A percentile compares a stretch with the other conserved stretches of the same genome.
Conservation (phyloP, 495 filamentous ascomycete species). For the Penicillium soppii region DNA sequence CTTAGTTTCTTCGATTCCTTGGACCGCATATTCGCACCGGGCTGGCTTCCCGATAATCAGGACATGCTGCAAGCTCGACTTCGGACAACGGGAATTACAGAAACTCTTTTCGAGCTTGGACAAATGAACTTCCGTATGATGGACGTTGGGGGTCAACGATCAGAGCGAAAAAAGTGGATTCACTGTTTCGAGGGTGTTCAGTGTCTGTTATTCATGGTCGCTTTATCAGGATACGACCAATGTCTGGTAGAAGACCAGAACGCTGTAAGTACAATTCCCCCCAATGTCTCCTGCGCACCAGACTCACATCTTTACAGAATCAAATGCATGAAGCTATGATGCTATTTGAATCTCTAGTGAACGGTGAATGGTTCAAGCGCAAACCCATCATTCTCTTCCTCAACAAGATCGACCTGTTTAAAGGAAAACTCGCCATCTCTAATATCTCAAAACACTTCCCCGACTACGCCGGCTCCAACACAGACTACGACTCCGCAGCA, state of each 20-base stretch:
- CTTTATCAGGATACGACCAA: slow-evolving; percentile 96
- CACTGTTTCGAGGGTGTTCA: slow-evolving; percentile 99
- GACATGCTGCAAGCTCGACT: slow-evolving; percentile 91
- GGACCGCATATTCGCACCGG: slow-evolving; percentile 81
- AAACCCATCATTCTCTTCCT: slow-evolving; percentile 96
- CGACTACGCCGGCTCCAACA: slow-evolving; percentile 69
- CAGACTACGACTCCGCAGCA: slow-evolving; percentile 60
- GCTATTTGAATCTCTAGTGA: slow-evolving; percentile 96
- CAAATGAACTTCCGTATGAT: slow-evolving; percentile 98
- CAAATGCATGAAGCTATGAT: slow-evolving; percentile 99
- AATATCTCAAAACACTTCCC: slow-evolving; percentile 90
- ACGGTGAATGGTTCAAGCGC: slow-evolving; percentile 95
- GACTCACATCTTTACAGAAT: slow-evolving; percentile 57
- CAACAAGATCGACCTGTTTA: slow-evolving; percentile 99
- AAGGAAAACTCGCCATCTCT: slow-evolving; percentile 76
- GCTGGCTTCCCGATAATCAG: slow-evolving; percentile 94
- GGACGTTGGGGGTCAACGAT: slow-evolving; percentile 95
- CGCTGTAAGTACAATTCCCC: slow-evolving; percentile 61
- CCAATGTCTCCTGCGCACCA: neutral
- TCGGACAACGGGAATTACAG: slow-evolving; percentile 94
- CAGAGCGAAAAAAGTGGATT: slow-evolving; percentile 99
- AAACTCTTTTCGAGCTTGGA: slow-evolving; percentile 93
- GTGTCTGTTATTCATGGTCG: slow-evolving; percentile 89
- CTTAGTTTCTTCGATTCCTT: slow-evolving; percentile 86
- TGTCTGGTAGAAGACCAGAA: slow-evolving; percentile 97